Evolutionary conservation across 768 basidiomycete species (phyloP).

Genomic region (Phanerodontia chrysosporium): DNA sequence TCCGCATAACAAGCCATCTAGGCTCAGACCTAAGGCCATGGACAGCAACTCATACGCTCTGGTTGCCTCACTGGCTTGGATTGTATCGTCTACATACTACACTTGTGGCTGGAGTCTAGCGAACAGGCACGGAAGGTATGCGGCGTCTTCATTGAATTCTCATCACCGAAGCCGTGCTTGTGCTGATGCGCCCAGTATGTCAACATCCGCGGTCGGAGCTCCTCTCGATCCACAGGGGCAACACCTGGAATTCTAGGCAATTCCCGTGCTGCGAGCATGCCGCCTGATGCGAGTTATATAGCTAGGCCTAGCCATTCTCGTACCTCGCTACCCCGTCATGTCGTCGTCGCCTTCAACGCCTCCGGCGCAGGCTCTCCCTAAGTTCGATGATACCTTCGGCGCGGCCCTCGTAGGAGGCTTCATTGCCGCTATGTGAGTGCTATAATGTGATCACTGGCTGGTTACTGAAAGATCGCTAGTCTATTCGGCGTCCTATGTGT

Average conservation of each 20-base stretch:
- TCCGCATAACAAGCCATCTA: too few species aligned
- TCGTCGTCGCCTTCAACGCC: background rate
- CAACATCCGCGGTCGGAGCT: background rate
- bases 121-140: too few species aligned
- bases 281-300: background rate
- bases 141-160: too few species aligned
- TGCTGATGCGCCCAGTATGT: background rate
- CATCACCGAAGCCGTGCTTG: background rate
- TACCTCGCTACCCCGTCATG: background rate
- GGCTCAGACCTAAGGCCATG: too few species aligned
- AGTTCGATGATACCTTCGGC: background rate
- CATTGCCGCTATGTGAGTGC: background rate
- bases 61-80: too few species aligned
- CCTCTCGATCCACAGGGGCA: background rate
- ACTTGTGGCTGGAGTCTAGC: too few species aligned
- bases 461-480: background rate
- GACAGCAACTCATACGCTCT: too few species aligned
- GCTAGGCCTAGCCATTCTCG: background rate
- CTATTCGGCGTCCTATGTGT: background rate
- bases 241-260: background rate
- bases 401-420: background rate
- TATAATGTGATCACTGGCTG: background rate
- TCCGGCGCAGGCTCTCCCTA: background rate
- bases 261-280: background rate
- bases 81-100: too few species aligned